Evolutionary conservation across 177 flowering plant genomes (phyloP).

Genomic region (Telopea speciosissima): DNA sequence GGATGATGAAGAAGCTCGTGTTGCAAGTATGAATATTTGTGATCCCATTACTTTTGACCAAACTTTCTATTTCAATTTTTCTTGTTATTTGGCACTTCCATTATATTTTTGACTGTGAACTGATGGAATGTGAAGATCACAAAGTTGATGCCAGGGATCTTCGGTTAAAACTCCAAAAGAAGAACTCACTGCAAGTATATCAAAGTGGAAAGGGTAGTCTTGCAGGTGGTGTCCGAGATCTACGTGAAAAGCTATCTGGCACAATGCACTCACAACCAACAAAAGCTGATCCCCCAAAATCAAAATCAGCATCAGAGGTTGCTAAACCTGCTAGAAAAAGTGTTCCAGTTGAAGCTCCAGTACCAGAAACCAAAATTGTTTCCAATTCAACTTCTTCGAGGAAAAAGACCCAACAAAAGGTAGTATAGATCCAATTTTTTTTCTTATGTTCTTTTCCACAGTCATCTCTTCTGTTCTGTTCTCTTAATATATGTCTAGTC

Average conservation of each 20-base stretch:
- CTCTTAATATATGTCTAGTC: not conserved
- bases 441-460: not conserved
- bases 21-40: constrained; percentile 51
- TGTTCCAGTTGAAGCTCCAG: constrained; percentile 37
- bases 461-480: not conserved
- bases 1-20: constrained; percentile 34
- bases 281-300: constrained; percentile 38
- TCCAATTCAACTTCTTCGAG: constrained; percentile 29
- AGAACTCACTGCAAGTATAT: constrained; percentile 37
- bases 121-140: constrained; percentile 43
- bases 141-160: constrained; percentile 68
- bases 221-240: constrained; percentile 53
- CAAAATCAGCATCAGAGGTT: constrained; percentile 32
- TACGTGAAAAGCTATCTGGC: constrained; percentile 91
- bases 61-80: not conserved
- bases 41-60: constrained; percentile 3
- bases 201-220: constrained; percentile 40
- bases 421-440: constrained; percentile 1
- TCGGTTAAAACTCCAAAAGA: constrained; percentile 78
- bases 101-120: constrained; percentile 21
- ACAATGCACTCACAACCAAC: constrained; percentile 44
- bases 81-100: not conserved
- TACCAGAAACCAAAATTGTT: constrained; percentile 37
- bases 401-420: constrained; percentile 63
- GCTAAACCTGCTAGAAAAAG: constrained; percentile 45